Evolutionary conservation across 192 early-diverging fungal species (phyloP).

Genomic region (Allomyces javanicus): DNA sequence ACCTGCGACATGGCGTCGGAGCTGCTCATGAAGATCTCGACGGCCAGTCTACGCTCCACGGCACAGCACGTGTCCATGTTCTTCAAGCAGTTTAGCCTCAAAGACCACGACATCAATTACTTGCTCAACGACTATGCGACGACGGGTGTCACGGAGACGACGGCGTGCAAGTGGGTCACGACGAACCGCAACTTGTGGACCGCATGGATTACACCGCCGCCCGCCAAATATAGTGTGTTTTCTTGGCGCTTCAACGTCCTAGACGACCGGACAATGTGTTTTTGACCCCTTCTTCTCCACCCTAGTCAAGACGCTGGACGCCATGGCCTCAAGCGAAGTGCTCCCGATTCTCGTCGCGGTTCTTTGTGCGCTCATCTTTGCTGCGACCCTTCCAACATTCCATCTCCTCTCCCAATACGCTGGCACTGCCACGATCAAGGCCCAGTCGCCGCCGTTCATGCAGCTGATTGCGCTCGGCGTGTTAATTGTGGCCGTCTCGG

Average conservation of each 20-base stretch:
- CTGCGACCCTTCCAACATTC: background rate
- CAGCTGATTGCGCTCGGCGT: background rate
- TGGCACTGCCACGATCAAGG: background rate
- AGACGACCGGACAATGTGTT: no score
- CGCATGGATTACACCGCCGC: background rate
- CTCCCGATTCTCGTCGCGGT: background rate
- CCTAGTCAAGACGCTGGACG: background rate
- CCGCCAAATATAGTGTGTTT: background rate
- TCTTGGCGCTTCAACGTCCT: no score
- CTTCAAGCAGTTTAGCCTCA: background rate
- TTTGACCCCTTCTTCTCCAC: background rate
- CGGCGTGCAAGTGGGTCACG: background rate
- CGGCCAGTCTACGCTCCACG: background rate
- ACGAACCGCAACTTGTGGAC: background rate
- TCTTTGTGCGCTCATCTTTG: background rate
- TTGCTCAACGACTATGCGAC: background rate
- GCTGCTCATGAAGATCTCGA: background rate
- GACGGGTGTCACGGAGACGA: background rate
- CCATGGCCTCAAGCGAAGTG: background rate
- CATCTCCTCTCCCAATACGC: background rate
- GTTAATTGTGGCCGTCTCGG: background rate
- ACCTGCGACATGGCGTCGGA: background rate
- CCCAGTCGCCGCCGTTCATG: background rate
- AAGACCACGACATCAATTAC: background rate
- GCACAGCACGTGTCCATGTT: background rate